Base-by-base conservation (phyloP, 192 early-diverging fungal genomes). In the Jimgerdemannia lactiflua region DNA sequence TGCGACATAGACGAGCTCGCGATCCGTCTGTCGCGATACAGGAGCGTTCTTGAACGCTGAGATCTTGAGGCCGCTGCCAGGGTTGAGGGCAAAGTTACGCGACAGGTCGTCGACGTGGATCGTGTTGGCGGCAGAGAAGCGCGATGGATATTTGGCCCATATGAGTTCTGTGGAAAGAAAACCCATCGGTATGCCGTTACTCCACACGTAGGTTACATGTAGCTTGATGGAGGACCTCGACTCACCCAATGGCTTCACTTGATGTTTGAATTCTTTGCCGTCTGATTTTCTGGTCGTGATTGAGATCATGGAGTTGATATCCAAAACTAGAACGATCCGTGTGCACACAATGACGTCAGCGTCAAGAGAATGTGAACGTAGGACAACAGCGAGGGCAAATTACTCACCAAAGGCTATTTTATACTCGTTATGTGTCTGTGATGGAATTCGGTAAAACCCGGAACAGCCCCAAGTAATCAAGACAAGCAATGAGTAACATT, bases 51-150 rank as follows among this genome's bases (percentile, higher is more conserved):
- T 90, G 78, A 90, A 92, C 3, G 89, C 81, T 0, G 86, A 77
- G 59, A 93, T 92, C 78, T 91, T 91, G 19, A 94, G 77, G 4
- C 92, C 92, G 39, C 84, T 86, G 69, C 87, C 84, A 42, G 85
- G 86, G 70, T 94, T 94, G 75, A 94, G 86, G 0, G 90, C 90
- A 88, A 94, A 94, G 71, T 94, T 94, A 17, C 92, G 82, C 29
- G 85, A 82, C 76, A 94, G 71, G 65, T 94, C 93, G 70, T 94
- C 93, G 3, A 94, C 76, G 65, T 94, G 92, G 19, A 92, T 82
- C 0, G 92, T 94, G 75, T 92, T 92, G 8, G 76, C 74, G 4
- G 72, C 73, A 18, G 70, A 73, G 59, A 82, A 91, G 69, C 83
- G 79, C 0, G 73, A 65, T 1, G 87, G 86, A 40, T 90, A 89